A percentile compares a stretch with the other conserved stretches of the same genome.
phyloP scores from a whole-genome alignment of 2,329 filamentous ascomycete species.

The Penicillium griseofulvum region DNA sequence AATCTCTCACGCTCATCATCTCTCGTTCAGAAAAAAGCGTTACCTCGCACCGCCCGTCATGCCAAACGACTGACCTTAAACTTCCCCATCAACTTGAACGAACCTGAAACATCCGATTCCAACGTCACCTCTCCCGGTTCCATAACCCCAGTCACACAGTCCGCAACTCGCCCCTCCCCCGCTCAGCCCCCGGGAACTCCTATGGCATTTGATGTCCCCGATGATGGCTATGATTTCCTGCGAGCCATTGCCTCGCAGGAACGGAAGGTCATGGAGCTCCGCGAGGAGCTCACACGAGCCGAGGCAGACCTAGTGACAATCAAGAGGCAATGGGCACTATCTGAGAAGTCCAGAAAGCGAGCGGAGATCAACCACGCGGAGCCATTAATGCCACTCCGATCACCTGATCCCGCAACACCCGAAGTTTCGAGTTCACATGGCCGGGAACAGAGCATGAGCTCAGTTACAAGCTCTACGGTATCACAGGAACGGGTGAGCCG shows the following conservation, averaged over 20 bases:
- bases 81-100: constrained; percentile 43
- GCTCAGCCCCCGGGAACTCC: constrained; percentile 27
- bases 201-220: constrained; percentile 31
- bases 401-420: constrained; percentile 19
- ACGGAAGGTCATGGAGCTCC: constrained; percentile 81
- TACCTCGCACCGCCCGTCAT: constrained; percentile 39
- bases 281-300: constrained; percentile 81
- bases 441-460: constrained; percentile 29
- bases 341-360: constrained; percentile 74
- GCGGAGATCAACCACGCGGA: constrained; percentile 63
- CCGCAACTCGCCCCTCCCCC: constrained; percentile 34
- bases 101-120: constrained; percentile 19
- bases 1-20: constrained; percentile 7
- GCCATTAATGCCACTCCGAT: constrained; percentile 57
- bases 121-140: constrained; percentile 29
- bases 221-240: constrained; percentile 68
- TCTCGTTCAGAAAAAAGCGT: constrained; percentile 29
- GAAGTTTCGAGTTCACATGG: constrained; percentile 20
- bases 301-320: constrained; percentile 72
- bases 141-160: constrained; percentile 34
- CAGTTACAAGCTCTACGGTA: constrained; percentile 25
- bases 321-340: constrained; percentile 78
- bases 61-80: constrained; percentile 48
- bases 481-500: constrained; percentile 40
- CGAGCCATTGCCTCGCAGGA: constrained; percentile 91